phyloP scores from a whole-genome alignment of 345 rosid genomes.

The Ceriops zippeliana region DNA sequence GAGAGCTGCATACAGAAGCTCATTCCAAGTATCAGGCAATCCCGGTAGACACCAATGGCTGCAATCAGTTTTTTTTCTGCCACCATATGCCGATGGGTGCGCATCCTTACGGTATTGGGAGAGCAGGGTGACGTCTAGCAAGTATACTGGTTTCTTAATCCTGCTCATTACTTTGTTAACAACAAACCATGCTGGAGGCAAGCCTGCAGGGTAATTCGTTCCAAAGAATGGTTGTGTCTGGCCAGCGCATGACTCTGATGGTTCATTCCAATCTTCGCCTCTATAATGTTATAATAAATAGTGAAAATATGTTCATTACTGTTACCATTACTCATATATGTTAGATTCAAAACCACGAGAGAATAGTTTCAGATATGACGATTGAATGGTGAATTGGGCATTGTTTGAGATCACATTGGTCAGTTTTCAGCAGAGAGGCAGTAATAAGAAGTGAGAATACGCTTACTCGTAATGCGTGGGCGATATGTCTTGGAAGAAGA shows the following conservation, averaged over 20 bases:
- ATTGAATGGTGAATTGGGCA: too few relatives aligned
- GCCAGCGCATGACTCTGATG: constrained; percentile 49
- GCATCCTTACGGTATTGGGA: constrained; percentile 39
- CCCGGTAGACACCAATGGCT: constrained; percentile 99
- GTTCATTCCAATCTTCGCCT: constrained; percentile 72
- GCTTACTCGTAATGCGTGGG: constrained; percentile 89
- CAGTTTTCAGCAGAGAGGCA: too few relatives aligned
- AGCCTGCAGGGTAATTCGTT: constrained; percentile 60
- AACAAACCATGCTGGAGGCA: constrained; percentile 60
- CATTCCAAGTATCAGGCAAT: constrained; percentile 90
- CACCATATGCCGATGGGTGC: constrained; percentile 64
- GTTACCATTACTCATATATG: too few relatives aligned
- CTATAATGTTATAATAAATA: constrained; percentile 23
- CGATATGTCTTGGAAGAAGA: constrained; percentile 81
- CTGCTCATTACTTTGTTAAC: constrained; percentile 67
- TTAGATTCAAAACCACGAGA: too few relatives aligned
- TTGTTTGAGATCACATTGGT: too few relatives aligned
- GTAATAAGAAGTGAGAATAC: too few relatives aligned
- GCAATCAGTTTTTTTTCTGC: constrained; percentile 46
- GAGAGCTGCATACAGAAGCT: constrained; percentile 55
- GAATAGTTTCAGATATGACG: too few relatives aligned
- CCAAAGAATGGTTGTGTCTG: constrained; percentile 71
- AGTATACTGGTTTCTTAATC: constrained; percentile 63
- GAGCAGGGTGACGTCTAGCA: constrained; percentile 63
- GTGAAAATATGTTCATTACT: too few relatives aligned